phyloP scores from a whole-genome alignment of 2,329 filamentous ascomycete genomes.

The Paraphoma chrysanthemicola region DNA sequence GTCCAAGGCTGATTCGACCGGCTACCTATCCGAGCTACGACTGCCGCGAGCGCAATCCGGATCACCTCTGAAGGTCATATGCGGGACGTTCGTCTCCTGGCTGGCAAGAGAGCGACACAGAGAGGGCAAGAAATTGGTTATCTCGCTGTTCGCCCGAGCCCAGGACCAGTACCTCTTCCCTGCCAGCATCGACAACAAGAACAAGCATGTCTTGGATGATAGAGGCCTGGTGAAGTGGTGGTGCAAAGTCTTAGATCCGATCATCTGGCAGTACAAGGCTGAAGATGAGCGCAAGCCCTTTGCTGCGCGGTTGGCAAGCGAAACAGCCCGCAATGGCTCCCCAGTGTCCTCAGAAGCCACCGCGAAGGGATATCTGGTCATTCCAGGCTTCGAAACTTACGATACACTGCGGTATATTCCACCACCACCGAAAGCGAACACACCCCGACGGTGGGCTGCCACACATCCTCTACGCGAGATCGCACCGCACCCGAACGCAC shows the following conservation, averaged over 20 bases:
- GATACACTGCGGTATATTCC: constrained; percentile 85
- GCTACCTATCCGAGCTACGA: constrained; percentile 74
- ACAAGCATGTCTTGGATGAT: constrained; percentile 93
- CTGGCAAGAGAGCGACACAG: constrained; percentile 73
- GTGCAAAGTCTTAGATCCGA: constrained; percentile 83
- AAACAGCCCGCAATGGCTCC: constrained; percentile 25
- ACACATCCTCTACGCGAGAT: constrained; percentile 79
- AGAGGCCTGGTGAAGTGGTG: constrained; percentile 93
- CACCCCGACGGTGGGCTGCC: constrained; percentile 57
- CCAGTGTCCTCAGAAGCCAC: constrained; percentile 35
- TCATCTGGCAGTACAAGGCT: constrained; percentile 63
- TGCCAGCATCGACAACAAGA: constrained; percentile 81
- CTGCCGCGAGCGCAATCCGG: constrained; percentile 55
- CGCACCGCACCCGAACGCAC: constrained; percentile 70
- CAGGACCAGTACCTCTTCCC: constrained; percentile 96
- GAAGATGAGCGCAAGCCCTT: constrained; percentile 49
- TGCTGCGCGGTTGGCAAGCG: constrained; percentile 37
- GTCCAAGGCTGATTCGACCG: constrained; percentile 96
- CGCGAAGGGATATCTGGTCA: constrained; percentile 80
- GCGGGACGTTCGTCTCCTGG: constrained; percentile 76
- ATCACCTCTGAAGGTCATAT: constrained; percentile 79
- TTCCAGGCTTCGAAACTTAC: constrained; percentile 84
- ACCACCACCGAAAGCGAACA: constrained; percentile 48
- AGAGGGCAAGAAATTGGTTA: constrained; percentile 70
- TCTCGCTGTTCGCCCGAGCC: constrained; percentile 90